Percentiles rank a stretch among this genome's conserved stretches.
Conservation (phyloP, 1,139 yeast species). For the Geotrichum europaeum region DNA sequence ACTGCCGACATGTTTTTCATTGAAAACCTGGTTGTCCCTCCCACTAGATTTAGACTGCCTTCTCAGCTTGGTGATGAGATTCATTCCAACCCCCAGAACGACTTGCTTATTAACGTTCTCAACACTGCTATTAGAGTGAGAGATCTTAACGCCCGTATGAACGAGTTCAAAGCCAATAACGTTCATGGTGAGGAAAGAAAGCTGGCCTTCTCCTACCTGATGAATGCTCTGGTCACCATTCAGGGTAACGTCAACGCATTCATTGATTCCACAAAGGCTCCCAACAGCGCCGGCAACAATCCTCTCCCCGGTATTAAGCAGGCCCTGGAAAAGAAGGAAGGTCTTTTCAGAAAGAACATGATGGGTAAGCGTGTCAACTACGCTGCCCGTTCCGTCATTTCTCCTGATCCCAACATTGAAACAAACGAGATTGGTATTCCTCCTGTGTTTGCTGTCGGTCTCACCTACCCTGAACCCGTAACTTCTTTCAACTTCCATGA, state of each 20-base stretch:
- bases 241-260: conserved; percentile 95
- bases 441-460: conserved; percentile 91
- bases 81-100: conserved; percentile 92
- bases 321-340: conserved; percentile 97
- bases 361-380: conserved; percentile 99
- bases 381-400: conserved; percentile 98
- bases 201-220: conserved; percentile 74
- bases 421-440: conserved; percentile 98
- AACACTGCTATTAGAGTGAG: conserved; percentile 76
- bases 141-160: conserved; percentile 71
- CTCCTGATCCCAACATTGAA: conserved; percentile 97
- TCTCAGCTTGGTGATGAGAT: conserved; percentile 95
- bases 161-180: conserved; percentile 51
- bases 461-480: conserved; percentile 98
- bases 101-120: conserved; percentile 70
- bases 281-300: conserved; percentile 57
- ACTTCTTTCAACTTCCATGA: conserved; percentile 89
- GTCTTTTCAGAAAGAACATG: conserved; percentile 97
- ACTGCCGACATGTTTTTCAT: conserved; percentile 87
- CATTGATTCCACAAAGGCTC: conserved; percentile 87
- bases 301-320: conserved; percentile 96
- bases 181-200: conserved; percentile 69
- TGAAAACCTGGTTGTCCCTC: conserved; percentile 85
- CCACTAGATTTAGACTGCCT: conserved; percentile 93
- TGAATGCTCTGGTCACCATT: conserved; percentile 90